Conservation (phyloP, 345 rosid species). For the Microcos paniculata region DNA sequence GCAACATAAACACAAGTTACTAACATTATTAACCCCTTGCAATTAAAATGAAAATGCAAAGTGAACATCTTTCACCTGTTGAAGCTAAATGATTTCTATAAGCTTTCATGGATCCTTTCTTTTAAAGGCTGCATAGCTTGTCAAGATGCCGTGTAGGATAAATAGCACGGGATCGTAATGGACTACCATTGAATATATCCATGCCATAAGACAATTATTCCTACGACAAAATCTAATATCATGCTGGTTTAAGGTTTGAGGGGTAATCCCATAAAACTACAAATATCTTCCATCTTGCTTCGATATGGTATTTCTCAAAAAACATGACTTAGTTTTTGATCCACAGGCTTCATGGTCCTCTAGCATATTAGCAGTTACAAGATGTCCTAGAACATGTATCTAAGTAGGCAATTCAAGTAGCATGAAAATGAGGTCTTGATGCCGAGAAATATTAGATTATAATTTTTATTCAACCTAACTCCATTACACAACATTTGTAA, state of each 20-base stretch:
- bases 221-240: background rate
- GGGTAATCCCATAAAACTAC: background rate
- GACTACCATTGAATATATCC: background rate
- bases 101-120: background rate
- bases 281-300: background rate
- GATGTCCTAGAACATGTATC: background rate
- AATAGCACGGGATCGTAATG: background rate
- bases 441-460: background rate
- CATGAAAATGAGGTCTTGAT: background rate
- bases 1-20: background rate
- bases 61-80: background rate
- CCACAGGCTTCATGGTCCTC: background rate
- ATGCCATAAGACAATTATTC: background rate
- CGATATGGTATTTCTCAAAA: background rate
- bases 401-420: background rate
- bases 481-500: background rate
- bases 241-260: background rate
- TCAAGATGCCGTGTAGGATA: background rate
- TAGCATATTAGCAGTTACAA: background rate
- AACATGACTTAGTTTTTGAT: background rate
- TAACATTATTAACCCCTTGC: background rate
- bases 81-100: background rate
- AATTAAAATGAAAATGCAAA: background rate
- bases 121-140: background rate
- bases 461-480: background rate